phyloP scores from a whole-genome alignment of 1,284 basidiomycete species.

The Ustilago xerochloae region DNA sequence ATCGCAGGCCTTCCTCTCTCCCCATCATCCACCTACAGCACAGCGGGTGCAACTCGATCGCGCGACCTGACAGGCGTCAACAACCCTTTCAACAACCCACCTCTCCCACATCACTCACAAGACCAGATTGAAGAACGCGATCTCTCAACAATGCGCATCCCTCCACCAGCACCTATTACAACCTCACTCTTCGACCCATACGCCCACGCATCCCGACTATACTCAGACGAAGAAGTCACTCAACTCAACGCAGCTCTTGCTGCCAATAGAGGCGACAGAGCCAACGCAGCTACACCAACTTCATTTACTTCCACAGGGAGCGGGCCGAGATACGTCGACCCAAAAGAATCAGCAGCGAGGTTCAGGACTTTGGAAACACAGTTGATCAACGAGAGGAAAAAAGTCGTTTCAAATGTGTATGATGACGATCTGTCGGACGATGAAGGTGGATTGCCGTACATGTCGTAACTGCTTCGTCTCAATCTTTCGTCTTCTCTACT shows the following conservation, averaged over 20 bases:
- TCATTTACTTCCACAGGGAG: constrained; percentile 10
- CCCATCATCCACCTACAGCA: constrained; percentile 23
- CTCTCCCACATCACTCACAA: neutral
- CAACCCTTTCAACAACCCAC: neutral
- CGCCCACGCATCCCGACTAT: constrained; percentile 33
- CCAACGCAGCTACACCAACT: constrained; percentile 10
- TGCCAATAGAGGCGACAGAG: neutral
- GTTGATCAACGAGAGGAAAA: constrained; percentile 30
- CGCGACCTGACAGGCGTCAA: constrained; percentile 16
- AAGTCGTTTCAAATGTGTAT: constrained; percentile 15
- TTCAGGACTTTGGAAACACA: constrained; percentile 37
- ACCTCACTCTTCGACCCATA: constrained; percentile 37
- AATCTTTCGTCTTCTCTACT: constrained; percentile 1
- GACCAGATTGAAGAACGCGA: constrained; percentile 5
- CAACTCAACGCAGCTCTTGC: constrained; percentile 12
- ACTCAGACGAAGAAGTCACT: constrained; percentile 9
- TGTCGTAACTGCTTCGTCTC: constrained; percentile 8
- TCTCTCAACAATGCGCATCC: constrained; percentile 25
- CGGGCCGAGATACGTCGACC: constrained; percentile 33
- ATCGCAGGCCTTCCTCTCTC: constrained; percentile 29
- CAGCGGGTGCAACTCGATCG: neutral
- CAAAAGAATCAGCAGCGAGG: constrained; percentile 26
- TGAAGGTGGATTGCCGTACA: constrained; percentile 35
- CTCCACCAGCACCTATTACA: constrained; percentile 24
- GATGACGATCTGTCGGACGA: constrained; percentile 26